These are phyloP conservation scores for Pseudogymnoascus sp. DNA, from an alignment of 2,329 filamentous ascomycete genomes.

Conservation along the genomic window DNA sequence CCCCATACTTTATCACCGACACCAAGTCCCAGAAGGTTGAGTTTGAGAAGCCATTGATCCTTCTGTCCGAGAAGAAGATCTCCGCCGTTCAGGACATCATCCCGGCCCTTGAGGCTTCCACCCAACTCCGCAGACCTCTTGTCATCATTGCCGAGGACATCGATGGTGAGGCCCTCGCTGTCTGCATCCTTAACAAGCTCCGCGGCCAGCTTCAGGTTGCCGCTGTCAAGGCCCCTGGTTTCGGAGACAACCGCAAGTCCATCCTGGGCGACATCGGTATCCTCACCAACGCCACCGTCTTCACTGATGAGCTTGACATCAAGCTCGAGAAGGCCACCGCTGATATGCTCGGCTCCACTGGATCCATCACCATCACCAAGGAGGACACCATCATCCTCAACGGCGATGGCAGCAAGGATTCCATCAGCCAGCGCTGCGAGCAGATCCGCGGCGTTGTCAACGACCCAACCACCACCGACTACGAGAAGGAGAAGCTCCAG, in stretches of 20 bases:
- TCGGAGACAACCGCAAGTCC: constrained; percentile 99
- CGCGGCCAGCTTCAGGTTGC: constrained; percentile 98
- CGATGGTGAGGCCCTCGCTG: constrained; percentile 93
- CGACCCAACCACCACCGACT: constrained; percentile 91
- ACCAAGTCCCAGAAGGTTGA: constrained; percentile 98
- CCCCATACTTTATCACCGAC: constrained; percentile 99
- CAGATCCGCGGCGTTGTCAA: constrained; percentile 97
- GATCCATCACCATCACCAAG: constrained; percentile 99
- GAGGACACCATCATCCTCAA: constrained; percentile 99
- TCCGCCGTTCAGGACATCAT: constrained; percentile 98
- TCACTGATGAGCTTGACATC: constrained; percentile 95
- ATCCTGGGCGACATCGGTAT: constrained; percentile 95
- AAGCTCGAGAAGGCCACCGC: constrained; percentile 98
- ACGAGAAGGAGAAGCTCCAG: constrained; percentile 99
- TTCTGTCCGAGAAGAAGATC: constrained; percentile 99
- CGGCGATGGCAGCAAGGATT: constrained; percentile 90
- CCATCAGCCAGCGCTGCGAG: constrained; percentile 90
- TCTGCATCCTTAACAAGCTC: constrained; percentile 99
- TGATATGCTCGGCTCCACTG: constrained; percentile 93
- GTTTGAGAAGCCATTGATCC: constrained; percentile 98
- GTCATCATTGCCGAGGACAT: constrained; percentile 99
- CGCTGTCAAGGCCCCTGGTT: constrained; percentile 97
- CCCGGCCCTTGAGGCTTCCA: constrained; percentile 92
- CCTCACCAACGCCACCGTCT: constrained; percentile 93
- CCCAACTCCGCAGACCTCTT: constrained; percentile 86